These are phyloP conservation scores for Mycena albidolilacea DNA, from an alignment of 768 basidiomycete species.

Conservation along the genomic window DNA sequence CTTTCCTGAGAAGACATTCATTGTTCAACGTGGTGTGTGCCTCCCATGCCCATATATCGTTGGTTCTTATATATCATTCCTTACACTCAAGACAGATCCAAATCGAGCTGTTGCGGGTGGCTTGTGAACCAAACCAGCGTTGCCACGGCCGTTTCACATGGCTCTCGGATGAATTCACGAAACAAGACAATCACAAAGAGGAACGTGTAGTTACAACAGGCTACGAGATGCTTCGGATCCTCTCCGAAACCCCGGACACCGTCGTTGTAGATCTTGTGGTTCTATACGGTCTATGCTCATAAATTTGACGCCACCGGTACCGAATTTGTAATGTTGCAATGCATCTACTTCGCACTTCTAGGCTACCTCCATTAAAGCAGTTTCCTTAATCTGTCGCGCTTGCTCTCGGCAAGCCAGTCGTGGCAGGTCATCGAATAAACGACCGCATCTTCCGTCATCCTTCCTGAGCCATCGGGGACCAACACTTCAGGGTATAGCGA, in stretches of 20 bases:
- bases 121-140: conserved; percentile 20
- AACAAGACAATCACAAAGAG: too few relatives aligned
- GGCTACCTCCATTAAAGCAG: conserved; percentile 13
- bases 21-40: not conserved
- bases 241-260: not conserved
- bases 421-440: conserved; percentile 43
- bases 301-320: too few relatives aligned
- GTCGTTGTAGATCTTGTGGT: too few relatives aligned
- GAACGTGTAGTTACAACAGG: too few relatives aligned
- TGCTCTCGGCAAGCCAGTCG: conserved; percentile 40
- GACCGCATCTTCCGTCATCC: conserved; percentile 42
- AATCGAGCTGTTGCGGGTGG: not conserved
- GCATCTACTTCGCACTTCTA: too few relatives aligned
- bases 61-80: not conserved
- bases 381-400: conserved; percentile 24
- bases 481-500: conserved; percentile 35
- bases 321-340: too few relatives aligned
- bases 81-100: not conserved
- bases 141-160: not conserved
- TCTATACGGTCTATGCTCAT: too few relatives aligned
- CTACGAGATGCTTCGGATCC: not conserved
- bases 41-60: not conserved
- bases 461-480: conserved; percentile 37
- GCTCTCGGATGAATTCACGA: not conserved
- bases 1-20: conserved; percentile 29